Percentiles rank a stretch among this genome's conserved stretches.
Conservation (phyloP, 2,329 filamentous ascomycete genomes). For the Pseudogymnoascus sp. region DNA sequence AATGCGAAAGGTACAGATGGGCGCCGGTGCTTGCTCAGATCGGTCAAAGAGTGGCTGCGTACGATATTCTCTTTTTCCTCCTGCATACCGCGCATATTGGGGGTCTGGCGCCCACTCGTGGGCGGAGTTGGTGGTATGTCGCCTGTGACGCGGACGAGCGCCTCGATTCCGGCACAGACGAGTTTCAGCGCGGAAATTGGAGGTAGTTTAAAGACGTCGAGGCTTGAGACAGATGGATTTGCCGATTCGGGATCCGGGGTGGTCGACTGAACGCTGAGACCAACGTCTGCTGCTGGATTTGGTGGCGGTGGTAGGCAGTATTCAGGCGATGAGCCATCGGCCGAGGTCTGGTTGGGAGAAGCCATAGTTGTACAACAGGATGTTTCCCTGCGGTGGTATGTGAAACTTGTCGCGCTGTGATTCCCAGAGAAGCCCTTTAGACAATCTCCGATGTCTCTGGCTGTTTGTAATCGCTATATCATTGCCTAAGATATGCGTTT, state of each 20-base stretch:
- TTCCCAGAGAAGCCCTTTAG: background rate
- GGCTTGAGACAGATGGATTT: constrained; percentile 33
- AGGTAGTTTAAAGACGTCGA: constrained; percentile 68
- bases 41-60: constrained; percentile 49
- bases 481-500: background rate
- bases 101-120: constrained; percentile 55
- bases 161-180: constrained; percentile 66
- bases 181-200: constrained; percentile 72
- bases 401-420: background rate
- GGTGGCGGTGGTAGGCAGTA: constrained; percentile 27
- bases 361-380: background rate
- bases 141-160: constrained; percentile 65
- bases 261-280: constrained; percentile 21
- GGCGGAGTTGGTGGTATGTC: constrained; percentile 78
- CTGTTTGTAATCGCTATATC: background rate
- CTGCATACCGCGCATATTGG: constrained; percentile 58
- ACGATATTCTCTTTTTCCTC: constrained; percentile 56
- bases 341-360: background rate
- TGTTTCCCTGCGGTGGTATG: background rate
- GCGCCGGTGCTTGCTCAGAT: constrained; percentile 27
- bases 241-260: constrained; percentile 23
- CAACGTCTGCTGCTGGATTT: constrained; percentile 27
- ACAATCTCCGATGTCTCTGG: background rate
- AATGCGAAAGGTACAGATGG: constrained; percentile 22
- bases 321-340: constrained; percentile 17